phyloP scores from a whole-genome alignment of 2,329 filamentous ascomycete species.

The Orbilia blumenaviensis region DNA sequence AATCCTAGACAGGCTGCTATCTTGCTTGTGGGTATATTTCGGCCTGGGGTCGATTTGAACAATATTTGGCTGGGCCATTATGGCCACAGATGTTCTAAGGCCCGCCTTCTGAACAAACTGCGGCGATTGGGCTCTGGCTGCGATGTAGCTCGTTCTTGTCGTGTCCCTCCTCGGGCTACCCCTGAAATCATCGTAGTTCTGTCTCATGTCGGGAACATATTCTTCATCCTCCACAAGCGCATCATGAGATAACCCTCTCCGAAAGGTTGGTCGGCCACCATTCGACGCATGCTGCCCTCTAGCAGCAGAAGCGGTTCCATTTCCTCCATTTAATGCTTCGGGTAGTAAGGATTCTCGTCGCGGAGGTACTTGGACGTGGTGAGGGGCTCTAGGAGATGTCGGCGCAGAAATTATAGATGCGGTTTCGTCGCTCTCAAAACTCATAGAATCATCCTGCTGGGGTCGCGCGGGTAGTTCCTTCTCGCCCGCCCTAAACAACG shows the following conservation, averaged over 20 bases:
- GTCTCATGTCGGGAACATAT: conserved; percentile 65
- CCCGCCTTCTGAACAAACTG: conserved; percentile 42
- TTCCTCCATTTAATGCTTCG: conserved; percentile 44
- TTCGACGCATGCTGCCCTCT: conserved; percentile 25
- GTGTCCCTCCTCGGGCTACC: conserved; percentile 42
- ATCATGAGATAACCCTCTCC: conserved; percentile 56
- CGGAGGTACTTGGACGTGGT: conserved; percentile 57
- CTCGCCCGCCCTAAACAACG: conserved; percentile 65
- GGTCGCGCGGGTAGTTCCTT: conserved; percentile 80
- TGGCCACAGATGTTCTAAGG: conserved; percentile 47
- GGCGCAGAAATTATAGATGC: conserved; percentile 33
- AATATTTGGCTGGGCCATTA: conserved; percentile 42
- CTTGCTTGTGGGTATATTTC: conserved; percentile 38
- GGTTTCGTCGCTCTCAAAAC: conserved; percentile 52
- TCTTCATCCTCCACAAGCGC: conserved; percentile 63
- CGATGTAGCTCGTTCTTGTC: conserved; percentile 38
- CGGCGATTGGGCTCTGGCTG: conserved; percentile 39
- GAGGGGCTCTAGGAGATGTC: conserved; percentile 56
- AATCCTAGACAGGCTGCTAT: conserved; percentile 23
- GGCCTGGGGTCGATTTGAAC: conserved; percentile 41
- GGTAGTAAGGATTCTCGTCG: conserved; percentile 60
- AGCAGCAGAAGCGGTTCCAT: neutral
- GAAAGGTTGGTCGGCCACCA: conserved; percentile 23
- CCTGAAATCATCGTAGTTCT: conserved; percentile 32
- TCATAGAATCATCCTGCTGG: conserved; percentile 64